Evolutionary conservation across 2,329 filamentous ascomycete species (phyloP), one percentile per base, ranked within the genome.

Genomic region (Fusarium beomiforme): DNA sequence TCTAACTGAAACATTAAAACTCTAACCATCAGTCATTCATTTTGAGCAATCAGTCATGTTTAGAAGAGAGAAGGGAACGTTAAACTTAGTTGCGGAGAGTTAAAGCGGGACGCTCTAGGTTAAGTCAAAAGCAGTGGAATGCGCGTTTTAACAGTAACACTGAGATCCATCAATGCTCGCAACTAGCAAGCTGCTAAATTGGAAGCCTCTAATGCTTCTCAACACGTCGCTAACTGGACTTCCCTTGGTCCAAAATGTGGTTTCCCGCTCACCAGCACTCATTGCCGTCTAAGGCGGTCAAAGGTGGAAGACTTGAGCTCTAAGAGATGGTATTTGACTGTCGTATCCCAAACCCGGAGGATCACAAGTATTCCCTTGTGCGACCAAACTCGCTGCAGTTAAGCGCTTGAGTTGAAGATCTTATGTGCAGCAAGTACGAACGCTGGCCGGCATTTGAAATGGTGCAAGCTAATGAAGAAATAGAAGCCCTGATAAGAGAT

Each of bases 381-480:
- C 49, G 17, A 17, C 57, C 64, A 2, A 12, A 7, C 1, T 1
- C 1, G 9, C 5, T 57, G 9, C 5, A n/a, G 10, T 34, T 7
- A 9, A 36, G 24, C 14, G 8, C 2, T n/a, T 3, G 16, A 12
- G 13, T 12, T 2, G 1, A 10, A 1, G 21, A 24, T 2, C 36
- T 68, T 3, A 9, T n/a, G 10, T 68, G 46, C 34, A 23, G 19
- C 0, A 36, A 6, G 24, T 16, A 49, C 2, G 10, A 43, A 13
- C n/a, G 10, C 14, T 62, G 49, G 44, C 5, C 1, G 2, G 7
- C 29, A 6, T 37, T 68, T 19, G 24, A 24, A 3, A 4, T 4
- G 2, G 12, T 53, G 17, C 1, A 10, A 3, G 3, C 6, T 2
- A 1, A 19, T 4, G 0, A 12, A 1, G 12, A 13, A 3, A n/a